Percentiles rank a stretch among this genome's conserved stretches.
These are phyloP conservation scores for Leccinum colubrinum DNA, from an alignment of 1,284 basidiomycete genomes.

Conservation along the genomic window DNA sequence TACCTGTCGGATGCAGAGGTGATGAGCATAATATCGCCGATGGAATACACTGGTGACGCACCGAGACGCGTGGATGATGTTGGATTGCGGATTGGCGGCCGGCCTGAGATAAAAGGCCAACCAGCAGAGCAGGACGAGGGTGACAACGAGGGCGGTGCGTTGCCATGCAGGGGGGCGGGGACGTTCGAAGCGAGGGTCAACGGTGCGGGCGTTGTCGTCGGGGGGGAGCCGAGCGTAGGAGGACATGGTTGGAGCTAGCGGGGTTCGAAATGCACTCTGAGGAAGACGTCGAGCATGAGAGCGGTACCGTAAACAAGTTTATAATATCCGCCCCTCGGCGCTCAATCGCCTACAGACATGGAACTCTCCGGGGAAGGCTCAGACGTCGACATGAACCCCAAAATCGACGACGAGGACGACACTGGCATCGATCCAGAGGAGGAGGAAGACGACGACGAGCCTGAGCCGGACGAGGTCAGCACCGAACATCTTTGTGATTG, in stretches of 20 bases:
- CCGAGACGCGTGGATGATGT: slow-evolving; percentile 38
- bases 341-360: slow-evolving; percentile 20
- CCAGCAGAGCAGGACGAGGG: slow-evolving; percentile 42
- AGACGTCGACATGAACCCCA: slow-evolving; percentile 33
- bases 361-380: slow-evolving; percentile 24
- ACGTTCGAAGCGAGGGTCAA: slow-evolving; percentile 39
- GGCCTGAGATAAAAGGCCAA: slow-evolving; percentile 37
- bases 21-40: not conserved
- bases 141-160: slow-evolving; percentile 39
- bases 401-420: slow-evolving; percentile 31
- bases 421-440: slow-evolving; percentile 20
- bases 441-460: slow-evolving; percentile 26
- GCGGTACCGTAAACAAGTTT: slow-evolving; percentile 8
- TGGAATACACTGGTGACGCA: slow-evolving; percentile 3
- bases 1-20: slow-evolving; percentile 36
- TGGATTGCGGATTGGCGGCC: slow-evolving; percentile 25
- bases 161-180: slow-evolving; percentile 40
- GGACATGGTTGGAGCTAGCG: not conserved
- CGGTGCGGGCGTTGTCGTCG: not conserved
- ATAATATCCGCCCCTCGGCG: not conserved
- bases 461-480: slow-evolving; percentile 22
- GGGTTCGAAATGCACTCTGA: slow-evolving; percentile 3
- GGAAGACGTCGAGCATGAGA: slow-evolving; percentile 11
- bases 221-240: not conserved
- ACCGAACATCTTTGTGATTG: not conserved